Base-by-base conservation (phyloP, 2,329 filamentous ascomycete genomes). In the Fusarium xyrophilum region DNA sequence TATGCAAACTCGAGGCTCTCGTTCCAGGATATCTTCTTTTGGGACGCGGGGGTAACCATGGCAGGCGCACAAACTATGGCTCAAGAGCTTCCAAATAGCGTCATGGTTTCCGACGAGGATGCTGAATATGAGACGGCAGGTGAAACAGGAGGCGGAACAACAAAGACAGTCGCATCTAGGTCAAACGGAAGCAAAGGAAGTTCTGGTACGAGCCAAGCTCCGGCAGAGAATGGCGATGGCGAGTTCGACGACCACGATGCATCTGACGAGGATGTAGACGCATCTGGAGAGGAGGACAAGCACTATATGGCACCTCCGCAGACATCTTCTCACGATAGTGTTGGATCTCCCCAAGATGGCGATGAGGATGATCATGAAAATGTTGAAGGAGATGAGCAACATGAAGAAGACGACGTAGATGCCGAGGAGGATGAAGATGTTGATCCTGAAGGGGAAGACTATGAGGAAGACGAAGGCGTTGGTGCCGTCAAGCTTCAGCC, bases 31-130 rank as follows among this genome's bases (percentile, higher is more conserved):
- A 50, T 63, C 56, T 61, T 60, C 68, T 68, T 64, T 66, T 61
- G 62, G 65, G 68, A 73, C 69, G 71, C 69, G 71, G 67, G 67
- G 67, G 70, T 71, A 70, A 78, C 68, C 47, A 86, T 86, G 83
- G 77, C 82, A 54, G 85, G 82, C 71, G 81, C 83, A 57, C 85
- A 86, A 72, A 79, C 83, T 51, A 86, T 85, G 78, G 82, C 87
- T 74, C 85, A 88, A 62, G 84, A 87, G 75, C 79, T 86, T 59
- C 86, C 87, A 72, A 84, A 86, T 71, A 86, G 84, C 74, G 83
- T 82, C 43, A 78, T 84, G 68, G 79, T 83, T 58, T 85, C 84
- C 9, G 84, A 85, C 7, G 83, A 85, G 60, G 83, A 82, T 58
- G 81, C 80, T 50, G 81, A 82, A 36, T 82, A 82, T 56, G 79